Evolutionary conservation across 2,329 filamentous ascomycete species (phyloP), one percentile per base, ranked within the genome.

Genomic region (Acephala macrosclerotiorum): DNA sequence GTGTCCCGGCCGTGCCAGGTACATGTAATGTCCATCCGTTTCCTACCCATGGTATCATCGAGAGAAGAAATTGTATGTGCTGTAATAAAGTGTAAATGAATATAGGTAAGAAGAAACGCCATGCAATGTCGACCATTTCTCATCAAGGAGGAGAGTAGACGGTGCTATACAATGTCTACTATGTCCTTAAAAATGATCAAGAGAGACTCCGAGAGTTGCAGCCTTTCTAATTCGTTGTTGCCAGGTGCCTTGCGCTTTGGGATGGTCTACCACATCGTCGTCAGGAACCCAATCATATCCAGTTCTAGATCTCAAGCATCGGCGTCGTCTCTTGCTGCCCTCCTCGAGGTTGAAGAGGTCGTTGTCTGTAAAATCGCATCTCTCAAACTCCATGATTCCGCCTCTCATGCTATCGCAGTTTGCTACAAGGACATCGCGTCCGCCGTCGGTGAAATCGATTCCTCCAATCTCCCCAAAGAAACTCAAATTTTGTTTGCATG

Each of bases 401-500:
- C 91, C 91, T 42, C 91, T 86, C 61, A 82, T 80, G 42, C 77
- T 77, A 72, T 94, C 91, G 58, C 84, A 85, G 72, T 91, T 92
- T 11, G 91, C 84, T 1, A 93, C 81, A 60, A 88, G 85, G n/a
- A 95, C 77, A 63, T 90, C 86, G 62, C 86, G 84, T 0, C 91
- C 92, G 58, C 88, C 87, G 47, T 89, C 86, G 4, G 89, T 82
- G 69, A 94, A 89, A 22, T 83, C 82, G 3, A 91, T 79, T 20
- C 92, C 92, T 8, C 87, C 91, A 66, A 93, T 87, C 73, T 92
- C 89, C 40, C 92, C 91, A 76, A 94, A 93, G 63, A 94, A 84
- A 67, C 92, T 89, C 11, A 94, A 79, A 0, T 85, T 87, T 77
- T 94, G 91, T 76, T 88, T 88, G n/a, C 83, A 83, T 25, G 81